phyloP scores from a whole-genome alignment of 2,329 filamentous ascomycete genomes.

The Bretziella fagacearum region DNA sequence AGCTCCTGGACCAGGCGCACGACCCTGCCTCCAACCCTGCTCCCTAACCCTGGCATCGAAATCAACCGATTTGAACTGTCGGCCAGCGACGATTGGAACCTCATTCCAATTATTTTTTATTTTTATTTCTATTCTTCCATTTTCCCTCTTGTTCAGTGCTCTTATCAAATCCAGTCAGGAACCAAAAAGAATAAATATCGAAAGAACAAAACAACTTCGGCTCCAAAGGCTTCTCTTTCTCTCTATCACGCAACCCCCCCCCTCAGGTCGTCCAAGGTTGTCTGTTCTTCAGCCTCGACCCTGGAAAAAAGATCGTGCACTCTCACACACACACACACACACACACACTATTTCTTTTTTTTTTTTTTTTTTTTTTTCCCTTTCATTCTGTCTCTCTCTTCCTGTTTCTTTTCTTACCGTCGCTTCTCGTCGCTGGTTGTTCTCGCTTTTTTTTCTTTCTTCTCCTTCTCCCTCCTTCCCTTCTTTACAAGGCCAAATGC shows the following conservation, averaged over 20 bases:
- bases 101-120: constrained; percentile 1
- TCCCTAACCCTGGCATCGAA: not conserved
- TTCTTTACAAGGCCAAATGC: not conserved
- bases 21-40: not conserved
- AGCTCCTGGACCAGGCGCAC: not conserved
- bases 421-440: not conserved
- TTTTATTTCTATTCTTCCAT: not conserved
- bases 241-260: too few relatives aligned
- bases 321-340: too few relatives aligned
- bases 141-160: too few relatives aligned
- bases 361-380: not conserved
- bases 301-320: constrained; percentile 1
- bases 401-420: not conserved
- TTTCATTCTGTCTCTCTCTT: constrained; percentile 1
- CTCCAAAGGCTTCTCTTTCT: too few relatives aligned
- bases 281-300: constrained; percentile 4
- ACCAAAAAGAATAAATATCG: too few relatives aligned
- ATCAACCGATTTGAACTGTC: not conserved
- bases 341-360: not conserved
- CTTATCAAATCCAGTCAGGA: too few relatives aligned
- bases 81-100: not conserved
- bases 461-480: not conserved
- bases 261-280: too few relatives aligned
- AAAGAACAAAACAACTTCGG: too few relatives aligned
- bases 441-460: not conserved